phyloP scores from a whole-genome alignment of 2,329 filamentous ascomycete species.

The Lecanicillium sp. region DNA sequence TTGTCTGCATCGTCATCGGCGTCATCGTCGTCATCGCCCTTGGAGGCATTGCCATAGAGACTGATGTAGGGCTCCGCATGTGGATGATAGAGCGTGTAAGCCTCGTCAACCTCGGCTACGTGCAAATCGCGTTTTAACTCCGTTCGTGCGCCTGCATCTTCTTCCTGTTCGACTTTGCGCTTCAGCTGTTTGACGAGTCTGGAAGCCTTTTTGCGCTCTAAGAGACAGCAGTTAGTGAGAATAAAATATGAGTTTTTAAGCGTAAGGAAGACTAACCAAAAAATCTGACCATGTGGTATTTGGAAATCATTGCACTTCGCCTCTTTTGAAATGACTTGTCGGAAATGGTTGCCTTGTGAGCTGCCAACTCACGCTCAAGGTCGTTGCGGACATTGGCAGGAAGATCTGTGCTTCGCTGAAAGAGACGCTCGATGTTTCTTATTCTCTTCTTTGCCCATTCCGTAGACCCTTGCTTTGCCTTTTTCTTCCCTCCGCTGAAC shows the following conservation, averaged over 20 bases:
- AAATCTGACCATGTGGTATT: conserved; percentile 78
- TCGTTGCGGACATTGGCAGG: conserved; percentile 61
- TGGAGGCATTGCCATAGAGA: conserved; percentile 38
- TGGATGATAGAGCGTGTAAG: conserved; percentile 67
- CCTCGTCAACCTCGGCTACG: conserved; percentile 62
- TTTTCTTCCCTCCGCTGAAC: conserved; percentile 26
- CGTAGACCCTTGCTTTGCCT: conserved; percentile 37
- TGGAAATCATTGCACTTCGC: conserved; percentile 61
- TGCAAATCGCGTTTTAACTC: conserved; percentile 51
- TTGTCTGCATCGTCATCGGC: conserved; percentile 25
- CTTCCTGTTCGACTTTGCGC: conserved; percentile 44
- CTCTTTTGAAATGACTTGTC: conserved; percentile 52
- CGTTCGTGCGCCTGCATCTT: conserved; percentile 42
- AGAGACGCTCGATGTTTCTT: conserved; percentile 58
- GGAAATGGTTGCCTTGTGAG: conserved; percentile 56
- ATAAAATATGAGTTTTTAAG: neutral
- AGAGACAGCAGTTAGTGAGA: neutral
- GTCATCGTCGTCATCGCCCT: conserved; percentile 26
- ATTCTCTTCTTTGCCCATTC: conserved; percentile 64
- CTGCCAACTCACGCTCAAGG: conserved; percentile 62
- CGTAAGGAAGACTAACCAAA: conserved; percentile 53
- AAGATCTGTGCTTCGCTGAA: conserved; percentile 52
- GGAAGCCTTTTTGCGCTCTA: conserved; percentile 66
- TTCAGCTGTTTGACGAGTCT: conserved; percentile 57
- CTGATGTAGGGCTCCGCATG: conserved; percentile 63